Percentiles rank a stretch among this genome's conserved stretches.
phyloP scores from a whole-genome alignment of 768 basidiomycete species.

The Pilatotrama ljubarskyi region DNA sequence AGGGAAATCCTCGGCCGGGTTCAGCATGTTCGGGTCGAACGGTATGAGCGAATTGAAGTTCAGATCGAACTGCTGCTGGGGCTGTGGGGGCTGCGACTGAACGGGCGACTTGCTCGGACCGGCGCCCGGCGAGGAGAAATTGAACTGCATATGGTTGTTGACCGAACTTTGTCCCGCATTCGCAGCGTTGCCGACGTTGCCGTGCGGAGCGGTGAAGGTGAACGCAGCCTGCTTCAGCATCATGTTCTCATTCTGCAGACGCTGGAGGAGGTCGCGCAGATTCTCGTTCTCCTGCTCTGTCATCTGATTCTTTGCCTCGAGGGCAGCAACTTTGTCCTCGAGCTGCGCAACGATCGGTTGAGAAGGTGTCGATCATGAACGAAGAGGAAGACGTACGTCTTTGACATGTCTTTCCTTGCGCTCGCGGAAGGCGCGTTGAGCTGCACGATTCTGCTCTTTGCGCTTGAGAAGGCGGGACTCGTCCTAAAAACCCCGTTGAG shows the following conservation, averaged over 20 bases:
- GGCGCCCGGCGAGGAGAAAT: slow-evolving; percentile 32
- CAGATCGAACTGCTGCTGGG: slow-evolving; percentile 11
- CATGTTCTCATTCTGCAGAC: slow-evolving; percentile 87
- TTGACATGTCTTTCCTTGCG: slow-evolving; percentile 97
- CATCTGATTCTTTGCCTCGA: slow-evolving; percentile 79
- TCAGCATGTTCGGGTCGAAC: slow-evolving; percentile 71
- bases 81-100: slow-evolving; percentile 15
- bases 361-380: neutral
- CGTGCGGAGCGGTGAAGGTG: slow-evolving; percentile 75
- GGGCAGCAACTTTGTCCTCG: slow-evolving; percentile 86
- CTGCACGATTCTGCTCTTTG: slow-evolving; percentile 96
- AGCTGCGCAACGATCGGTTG: slow-evolving; percentile 48
- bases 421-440: slow-evolving; percentile 96
- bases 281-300: slow-evolving; percentile 83
- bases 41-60: slow-evolving; percentile 63
- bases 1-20: slow-evolving; percentile 61
- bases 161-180: slow-evolving; percentile 18
- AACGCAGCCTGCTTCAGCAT: slow-evolving; percentile 79
- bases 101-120: slow-evolving; percentile 25
- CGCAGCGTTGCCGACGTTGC: slow-evolving; percentile 26
- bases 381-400: slow-evolving; percentile 61
- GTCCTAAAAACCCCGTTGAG: slow-evolving; percentile 45
- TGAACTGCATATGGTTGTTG: slow-evolving; percentile 16
- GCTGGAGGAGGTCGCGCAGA: slow-evolving; percentile 77
- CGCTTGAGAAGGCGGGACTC: slow-evolving; percentile 79